Conservation (phyloP, 768 basidiomycete species). For the Leucocoprinus leucothites region DNA sequence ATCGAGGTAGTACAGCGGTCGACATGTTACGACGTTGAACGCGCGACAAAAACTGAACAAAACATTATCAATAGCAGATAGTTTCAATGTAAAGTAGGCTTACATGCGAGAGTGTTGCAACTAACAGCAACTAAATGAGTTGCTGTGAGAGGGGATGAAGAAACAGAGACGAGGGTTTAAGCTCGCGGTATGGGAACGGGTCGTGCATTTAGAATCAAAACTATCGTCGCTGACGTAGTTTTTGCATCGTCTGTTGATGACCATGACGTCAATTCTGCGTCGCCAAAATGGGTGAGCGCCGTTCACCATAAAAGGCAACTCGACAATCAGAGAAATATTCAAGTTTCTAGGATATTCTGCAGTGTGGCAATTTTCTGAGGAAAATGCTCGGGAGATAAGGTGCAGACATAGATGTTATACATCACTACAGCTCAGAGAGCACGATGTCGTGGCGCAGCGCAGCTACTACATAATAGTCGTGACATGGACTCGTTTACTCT, state of each 20-base stretch:
- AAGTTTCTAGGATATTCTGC: too few species aligned
- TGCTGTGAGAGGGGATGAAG: neutral
- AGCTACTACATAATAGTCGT: neutral
- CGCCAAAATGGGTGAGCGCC: neutral
- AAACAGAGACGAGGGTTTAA: neutral
- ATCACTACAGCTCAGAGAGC: too few species aligned
- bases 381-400: too few species aligned
- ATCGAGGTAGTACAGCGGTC: conserved; percentile 1
- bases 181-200: neutral
- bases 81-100: neutral
- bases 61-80: neutral
- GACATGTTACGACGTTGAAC: neutral
- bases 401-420: too few species aligned
- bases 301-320: neutral
- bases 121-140: neutral
- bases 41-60: neutral
- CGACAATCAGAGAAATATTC: neutral
- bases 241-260: neutral
- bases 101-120: neutral
- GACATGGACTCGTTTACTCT: too few species aligned
- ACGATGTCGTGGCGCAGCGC: neutral
- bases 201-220: neutral
- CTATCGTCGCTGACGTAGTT: conserved; percentile 5
- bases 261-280: conserved; percentile 8
- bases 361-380: too few species aligned